Evolutionary conservation across 371 early-diverging fungal genomes (phyloP).

Genomic region (Lichtheimia ornata): DNA sequence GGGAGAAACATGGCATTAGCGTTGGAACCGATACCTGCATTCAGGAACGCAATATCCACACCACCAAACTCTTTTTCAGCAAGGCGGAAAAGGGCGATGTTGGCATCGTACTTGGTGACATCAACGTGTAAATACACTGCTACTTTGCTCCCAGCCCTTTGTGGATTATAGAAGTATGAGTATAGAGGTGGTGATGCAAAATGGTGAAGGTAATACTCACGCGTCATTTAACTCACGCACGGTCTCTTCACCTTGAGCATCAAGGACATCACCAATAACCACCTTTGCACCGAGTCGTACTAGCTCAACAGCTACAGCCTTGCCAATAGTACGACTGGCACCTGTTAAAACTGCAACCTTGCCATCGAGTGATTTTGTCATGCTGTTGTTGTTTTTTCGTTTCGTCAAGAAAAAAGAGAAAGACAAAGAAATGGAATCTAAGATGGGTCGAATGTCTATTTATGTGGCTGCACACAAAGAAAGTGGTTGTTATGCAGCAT

Average conservation of each 20-base stretch:
- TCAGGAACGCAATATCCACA: slow-evolving; percentile 25
- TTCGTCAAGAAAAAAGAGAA: neutral
- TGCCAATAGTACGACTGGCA: slow-evolving; percentile 65
- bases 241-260: slow-evolving; percentile 37
- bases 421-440: neutral
- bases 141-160: slow-evolving; percentile 14
- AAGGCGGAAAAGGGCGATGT: slow-evolving; percentile 39
- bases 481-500: too few species aligned
- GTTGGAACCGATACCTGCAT: slow-evolving; percentile 9
- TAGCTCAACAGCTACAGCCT: slow-evolving; percentile 51
- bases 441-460: neutral
- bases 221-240: slow-evolving; percentile 37
- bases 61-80: slow-evolving; percentile 54
- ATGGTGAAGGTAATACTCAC: slow-evolving; percentile 13
- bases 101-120: slow-evolving; percentile 49
- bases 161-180: neutral
- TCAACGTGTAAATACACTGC: slow-evolving; percentile 53
- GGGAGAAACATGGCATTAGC: slow-evolving; percentile 12
- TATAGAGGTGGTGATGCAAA: neutral
- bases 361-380: slow-evolving; percentile 8
- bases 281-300: slow-evolving; percentile 57
- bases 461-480: neutral
- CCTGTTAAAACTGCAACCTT: slow-evolving; percentile 76
- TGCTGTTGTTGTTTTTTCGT: neutral
- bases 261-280: slow-evolving; percentile 62